Evolutionary conservation across 345 rosid genomes (phyloP), one percentile per base, ranked within the genome.

Genomic region (Acer negundo): DNA sequence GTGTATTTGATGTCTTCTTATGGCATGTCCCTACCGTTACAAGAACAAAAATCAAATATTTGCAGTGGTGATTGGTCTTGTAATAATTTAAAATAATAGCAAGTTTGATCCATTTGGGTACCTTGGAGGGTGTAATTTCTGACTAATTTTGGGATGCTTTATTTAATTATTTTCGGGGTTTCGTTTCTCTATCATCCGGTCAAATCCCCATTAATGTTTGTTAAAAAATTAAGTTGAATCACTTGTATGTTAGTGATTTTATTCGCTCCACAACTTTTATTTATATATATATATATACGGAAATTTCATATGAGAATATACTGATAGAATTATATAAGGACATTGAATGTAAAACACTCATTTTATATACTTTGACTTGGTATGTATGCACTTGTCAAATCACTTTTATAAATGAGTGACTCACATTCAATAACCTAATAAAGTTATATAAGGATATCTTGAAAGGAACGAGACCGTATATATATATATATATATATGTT

Each of bases 191-290:
- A 24, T 68, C 38, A 53, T 74, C 17, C 28, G 66, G 75, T 80
- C 83, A 74, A 80, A 62, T 75, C 58, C 77, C 17, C 49, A 51
- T 83, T 70, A 75, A 49, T 62, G 69, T 56, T 75, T 38, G 69
- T 67, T 56, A 38, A 76, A 61, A 61, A 74, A 16, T 70, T 12
- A 73, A 56, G 74, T 35, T 28, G 31, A 28, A 28, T 2, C 31
- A 28, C 31, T 28, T 62, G 53, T 49, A 31, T 44, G 81, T 16
- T 40, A 35, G 38, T 35, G 38, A 35, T 35, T 35, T 35, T 4
- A 35, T 4, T 35, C 0, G 0, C 38, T 35, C 38, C 38, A 35
- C 31, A 28, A 28, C 2, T 28, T 28, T 28, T 28, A 28, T 28
- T 2, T 28, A 1, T 28, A 28, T 28, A 28, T 28, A 28, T 28